Percentiles rank a stretch among this genome's conserved stretches.
Evolutionary conservation across 2,329 filamentous ascomycete genomes (phyloP).

Genomic region (Ustilaginoidea virens): DNA sequence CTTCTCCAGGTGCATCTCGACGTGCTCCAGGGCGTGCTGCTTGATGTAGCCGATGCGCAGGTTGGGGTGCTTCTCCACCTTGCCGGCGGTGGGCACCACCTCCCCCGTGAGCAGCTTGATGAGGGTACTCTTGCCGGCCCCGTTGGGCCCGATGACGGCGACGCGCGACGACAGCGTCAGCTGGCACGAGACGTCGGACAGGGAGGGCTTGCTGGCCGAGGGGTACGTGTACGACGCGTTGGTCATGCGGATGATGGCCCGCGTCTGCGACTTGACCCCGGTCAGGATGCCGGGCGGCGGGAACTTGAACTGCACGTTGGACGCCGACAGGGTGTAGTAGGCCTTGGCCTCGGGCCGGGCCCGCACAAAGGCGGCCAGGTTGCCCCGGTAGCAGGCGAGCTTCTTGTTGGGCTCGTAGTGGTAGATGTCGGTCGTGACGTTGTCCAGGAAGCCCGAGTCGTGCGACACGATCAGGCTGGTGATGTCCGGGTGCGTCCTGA

Average conservation of each 20-base stretch:
- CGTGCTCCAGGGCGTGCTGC: constrained; percentile 96
- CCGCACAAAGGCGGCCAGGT: constrained; percentile 71
- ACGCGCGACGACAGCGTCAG: constrained; percentile 82
- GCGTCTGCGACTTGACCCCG: constrained; percentile 88
- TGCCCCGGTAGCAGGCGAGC: constrained; percentile 71
- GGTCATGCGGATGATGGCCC: constrained; percentile 88
- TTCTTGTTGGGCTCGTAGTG: constrained; percentile 97
- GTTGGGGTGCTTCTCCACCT: constrained; percentile 97
- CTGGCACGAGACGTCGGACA: constrained; percentile 74
- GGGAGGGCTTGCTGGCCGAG: constrained; percentile 72
- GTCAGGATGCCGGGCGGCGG: constrained; percentile 85
- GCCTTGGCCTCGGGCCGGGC: constrained; percentile 88
- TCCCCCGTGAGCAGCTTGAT: constrained; percentile 97
- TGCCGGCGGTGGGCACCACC: constrained; percentile 65
- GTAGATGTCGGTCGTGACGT: constrained; percentile 96
- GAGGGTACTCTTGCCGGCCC: constrained; percentile 93
- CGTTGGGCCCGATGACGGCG: constrained; percentile 92
- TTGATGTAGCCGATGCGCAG: constrained; percentile 99
- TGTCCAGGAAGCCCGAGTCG: constrained; percentile 94
- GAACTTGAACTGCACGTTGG: constrained; percentile 92
- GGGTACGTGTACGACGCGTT: constrained; percentile 90
- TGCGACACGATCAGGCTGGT: constrained; percentile 96
- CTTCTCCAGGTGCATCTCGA: constrained; percentile 99
- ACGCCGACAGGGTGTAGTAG: constrained; percentile 90
- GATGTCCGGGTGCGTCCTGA: constrained; percentile 91